Percentiles rank a stretch among this genome's conserved stretches.
phyloP scores from a whole-genome alignment of 129 eudicot species.

The Centella asiatica region DNA sequence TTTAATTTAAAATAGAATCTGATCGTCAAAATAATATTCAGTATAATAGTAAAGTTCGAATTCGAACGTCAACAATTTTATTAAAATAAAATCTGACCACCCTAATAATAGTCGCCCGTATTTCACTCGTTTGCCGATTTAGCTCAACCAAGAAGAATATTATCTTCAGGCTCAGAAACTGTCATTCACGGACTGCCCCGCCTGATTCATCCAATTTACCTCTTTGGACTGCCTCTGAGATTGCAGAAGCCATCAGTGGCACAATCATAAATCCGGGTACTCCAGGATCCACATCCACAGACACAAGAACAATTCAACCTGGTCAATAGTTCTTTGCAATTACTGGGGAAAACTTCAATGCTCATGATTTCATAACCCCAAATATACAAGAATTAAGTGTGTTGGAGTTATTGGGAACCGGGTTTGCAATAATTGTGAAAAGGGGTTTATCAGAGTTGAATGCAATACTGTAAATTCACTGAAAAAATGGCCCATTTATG shows the following conservation, averaged over 20 bases:
- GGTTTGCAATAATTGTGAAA: conserved; percentile 10
- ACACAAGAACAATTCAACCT: conserved; percentile 10
- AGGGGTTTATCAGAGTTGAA: conserved; percentile 5
- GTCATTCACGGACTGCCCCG: background rate
- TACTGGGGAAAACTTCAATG: conserved; percentile 8
- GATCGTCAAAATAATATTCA: too few relatives aligned
- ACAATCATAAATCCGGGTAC: background rate
- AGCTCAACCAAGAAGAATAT: background rate
- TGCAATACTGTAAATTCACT: background rate
- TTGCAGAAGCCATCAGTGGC: conserved; percentile 8
- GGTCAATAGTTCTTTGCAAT: conserved; percentile 10
- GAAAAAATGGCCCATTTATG: conserved; percentile 4
- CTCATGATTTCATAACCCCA: conserved; percentile 11
- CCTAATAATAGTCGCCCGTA: too few relatives aligned
- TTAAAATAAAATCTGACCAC: too few relatives aligned
- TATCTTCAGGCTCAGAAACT: background rate
- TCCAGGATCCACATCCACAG: background rate
- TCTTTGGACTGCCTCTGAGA: conserved; percentile 7
- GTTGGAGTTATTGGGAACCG: conserved; percentile 12
- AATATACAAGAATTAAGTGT: background rate
- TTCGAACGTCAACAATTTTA: too few relatives aligned
- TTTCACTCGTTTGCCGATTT: too few relatives aligned
- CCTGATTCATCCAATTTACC: conserved; percentile 7
- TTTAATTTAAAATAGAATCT: too few relatives aligned
- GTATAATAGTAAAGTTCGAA: too few relatives aligned